Conservation (phyloP, 2,329 filamentous ascomycete genomes). For the Trichoderma polysporum region DNA sequence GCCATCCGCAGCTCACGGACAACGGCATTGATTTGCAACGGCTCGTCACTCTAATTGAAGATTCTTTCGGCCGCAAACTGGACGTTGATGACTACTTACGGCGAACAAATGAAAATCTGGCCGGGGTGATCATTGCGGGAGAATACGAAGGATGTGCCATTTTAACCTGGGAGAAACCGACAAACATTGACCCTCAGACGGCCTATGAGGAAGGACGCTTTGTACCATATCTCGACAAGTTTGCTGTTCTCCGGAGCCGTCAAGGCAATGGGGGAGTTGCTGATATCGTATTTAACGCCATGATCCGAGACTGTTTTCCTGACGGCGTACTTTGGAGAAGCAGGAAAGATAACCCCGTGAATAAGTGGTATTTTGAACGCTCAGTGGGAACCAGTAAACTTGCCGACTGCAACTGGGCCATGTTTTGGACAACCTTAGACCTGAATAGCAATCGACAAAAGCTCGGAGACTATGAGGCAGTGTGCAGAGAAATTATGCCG, state of each 20-base stretch:
- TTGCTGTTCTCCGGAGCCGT: conserved; percentile 83
- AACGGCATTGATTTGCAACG: conserved; percentile 78
- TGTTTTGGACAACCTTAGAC: conserved; percentile 92
- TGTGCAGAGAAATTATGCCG: conserved; percentile 65
- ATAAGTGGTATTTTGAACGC: conserved; percentile 99
- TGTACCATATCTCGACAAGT: conserved; percentile 96
- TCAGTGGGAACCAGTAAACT: conserved; percentile 82
- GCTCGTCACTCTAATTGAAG: conserved; percentile 83
- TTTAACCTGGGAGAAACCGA: conserved; percentile 86
- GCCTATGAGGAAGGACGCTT: conserved; percentile 59
- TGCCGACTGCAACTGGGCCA: conserved; percentile 82
- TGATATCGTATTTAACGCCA: conserved; percentile 93
- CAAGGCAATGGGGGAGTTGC: conserved; percentile 92
- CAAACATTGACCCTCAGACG: conserved; percentile 54
- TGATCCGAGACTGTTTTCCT: conserved; percentile 88
- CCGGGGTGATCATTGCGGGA: conserved; percentile 90
- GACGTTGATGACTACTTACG: conserved; percentile 80
- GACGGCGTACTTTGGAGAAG: conserved; percentile 90
- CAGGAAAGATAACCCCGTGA: conserved; percentile 87
- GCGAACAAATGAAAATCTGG: conserved; percentile 77
- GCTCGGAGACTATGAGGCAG: conserved; percentile 69
- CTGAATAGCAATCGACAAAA: conserved; percentile 54
- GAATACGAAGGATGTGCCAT: conserved; percentile 96
- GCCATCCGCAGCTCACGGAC: conserved; percentile 71
- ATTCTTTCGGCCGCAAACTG: conserved; percentile 84